These are phyloP conservation scores for Cystobasidium pallidum DNA, from an alignment of 1,284 basidiomycete genomes.

Conservation along the genomic window DNA sequence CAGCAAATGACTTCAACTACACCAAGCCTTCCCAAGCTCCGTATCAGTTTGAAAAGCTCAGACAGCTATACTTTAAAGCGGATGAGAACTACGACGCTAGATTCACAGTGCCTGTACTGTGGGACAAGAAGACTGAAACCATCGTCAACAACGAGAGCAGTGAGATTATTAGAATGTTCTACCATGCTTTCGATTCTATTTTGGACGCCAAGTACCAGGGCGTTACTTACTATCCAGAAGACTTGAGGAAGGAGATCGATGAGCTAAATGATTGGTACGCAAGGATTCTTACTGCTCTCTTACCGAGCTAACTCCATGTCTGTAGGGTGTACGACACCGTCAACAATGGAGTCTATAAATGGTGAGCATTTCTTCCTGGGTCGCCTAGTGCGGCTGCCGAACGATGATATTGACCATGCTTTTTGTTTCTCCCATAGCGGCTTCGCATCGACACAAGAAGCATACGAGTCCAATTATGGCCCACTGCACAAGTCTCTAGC, in stretches of 20 bases:
- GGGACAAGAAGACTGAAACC: constrained; percentile 86
- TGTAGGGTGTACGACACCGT: constrained; percentile 49
- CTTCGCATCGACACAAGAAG: constrained; percentile 78
- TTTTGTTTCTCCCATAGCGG: constrained; percentile 64
- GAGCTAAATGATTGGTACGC: constrained; percentile 85
- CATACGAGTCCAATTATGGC: constrained; percentile 75
- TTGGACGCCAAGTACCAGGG: constrained; percentile 66
- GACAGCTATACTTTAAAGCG: constrained; percentile 81
- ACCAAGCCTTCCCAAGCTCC: constrained; percentile 73
- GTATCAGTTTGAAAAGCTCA: constrained; percentile 71
- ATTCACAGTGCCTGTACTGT: constrained; percentile 89
- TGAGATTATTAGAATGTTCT: constrained; percentile 62
- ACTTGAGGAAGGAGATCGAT: constrained; percentile 77
- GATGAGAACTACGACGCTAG: constrained; percentile 71
- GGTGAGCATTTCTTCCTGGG: constrained; percentile 4
- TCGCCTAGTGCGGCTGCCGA: too few species aligned
- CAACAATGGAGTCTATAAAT: constrained; percentile 70
- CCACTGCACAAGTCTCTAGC: constrained; percentile 73
- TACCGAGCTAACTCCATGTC: not conserved
- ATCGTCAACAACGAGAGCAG: constrained; percentile 95
- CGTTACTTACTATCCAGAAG: constrained; percentile 68
- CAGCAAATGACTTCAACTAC: constrained; percentile 30
- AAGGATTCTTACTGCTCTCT: not conserved
- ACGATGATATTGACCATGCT: not conserved
- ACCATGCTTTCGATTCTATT: constrained; percentile 67